Conservation (phyloP, 2,329 filamentous ascomycete species). For the Penicillium sp. region DNA sequence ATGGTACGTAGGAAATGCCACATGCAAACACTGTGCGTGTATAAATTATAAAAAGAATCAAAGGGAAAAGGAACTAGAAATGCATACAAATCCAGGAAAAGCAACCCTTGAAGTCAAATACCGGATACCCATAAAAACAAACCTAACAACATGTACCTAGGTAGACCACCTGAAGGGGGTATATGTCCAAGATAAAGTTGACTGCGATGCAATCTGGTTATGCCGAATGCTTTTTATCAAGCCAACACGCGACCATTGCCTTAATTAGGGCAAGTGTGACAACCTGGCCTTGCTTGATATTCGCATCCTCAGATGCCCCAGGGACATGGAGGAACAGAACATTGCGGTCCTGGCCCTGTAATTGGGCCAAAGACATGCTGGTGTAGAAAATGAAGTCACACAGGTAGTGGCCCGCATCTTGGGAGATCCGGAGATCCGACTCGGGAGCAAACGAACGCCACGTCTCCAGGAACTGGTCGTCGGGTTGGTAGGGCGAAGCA, state of each 20-base stretch:
- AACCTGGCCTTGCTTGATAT: conserved; percentile 40
- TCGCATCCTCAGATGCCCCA: conserved; percentile 52
- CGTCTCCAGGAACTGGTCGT: conserved; percentile 33
- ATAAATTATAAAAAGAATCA: background rate
- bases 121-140: background rate
- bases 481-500: conserved; percentile 29
- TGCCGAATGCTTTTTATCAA: conserved; percentile 23
- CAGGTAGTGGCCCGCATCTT: conserved; percentile 69
- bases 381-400: conserved; percentile 79
- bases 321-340: conserved; percentile 74
- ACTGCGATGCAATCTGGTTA: background rate
- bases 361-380: conserved; percentile 53
- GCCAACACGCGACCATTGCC: conserved; percentile 43
- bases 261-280: conserved; percentile 46
- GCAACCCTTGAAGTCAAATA: background rate
- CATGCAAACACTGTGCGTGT: background rate
- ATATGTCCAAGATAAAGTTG: background rate
- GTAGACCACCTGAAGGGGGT: background rate
- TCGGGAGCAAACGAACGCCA: conserved; percentile 36
- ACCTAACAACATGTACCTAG: background rate
- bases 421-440: conserved; percentile 56
- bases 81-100: background rate
- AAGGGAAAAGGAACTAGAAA: background rate
- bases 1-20: background rate
- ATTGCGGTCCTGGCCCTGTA: conserved; percentile 34